These are phyloP conservation scores for Arthrobotrys sinensis DNA, from an alignment of 2,329 filamentous ascomycete species.

Conservation along the genomic window DNA sequence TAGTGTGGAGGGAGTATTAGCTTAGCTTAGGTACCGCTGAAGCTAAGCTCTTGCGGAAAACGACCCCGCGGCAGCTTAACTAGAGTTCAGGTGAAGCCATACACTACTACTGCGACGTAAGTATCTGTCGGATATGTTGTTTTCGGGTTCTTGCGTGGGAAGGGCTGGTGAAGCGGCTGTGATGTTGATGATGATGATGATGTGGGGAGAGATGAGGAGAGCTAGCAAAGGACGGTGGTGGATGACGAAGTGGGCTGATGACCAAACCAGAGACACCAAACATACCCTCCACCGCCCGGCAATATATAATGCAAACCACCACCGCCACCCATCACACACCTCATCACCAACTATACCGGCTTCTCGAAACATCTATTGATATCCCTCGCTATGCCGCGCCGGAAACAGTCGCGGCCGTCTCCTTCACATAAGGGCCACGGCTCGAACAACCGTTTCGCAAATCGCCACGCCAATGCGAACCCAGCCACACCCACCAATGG, in stretches of 20 bases:
- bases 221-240: constrained; percentile 18
- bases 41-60: constrained; percentile 4
- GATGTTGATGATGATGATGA: constrained; percentile 50
- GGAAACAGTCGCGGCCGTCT: constrained; percentile 34
- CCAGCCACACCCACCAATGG: constrained; percentile 17
- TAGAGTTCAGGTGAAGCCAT: constrained; percentile 25
- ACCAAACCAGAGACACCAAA: constrained; percentile 25
- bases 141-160: not conserved
- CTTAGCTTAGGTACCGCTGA: constrained; percentile 13
- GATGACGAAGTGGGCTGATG: constrained; percentile 49
- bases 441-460: constrained; percentile 15
- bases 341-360: too few species aligned
- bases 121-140: not conserved
- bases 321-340: constrained; percentile 67
- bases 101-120: not conserved
- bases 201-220: constrained; percentile 8
- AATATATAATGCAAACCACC: too few species aligned
- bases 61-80: not conserved
- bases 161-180: constrained; percentile 6
- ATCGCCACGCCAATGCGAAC: not conserved
- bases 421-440: constrained; percentile 17
- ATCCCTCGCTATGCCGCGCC: constrained; percentile 39
- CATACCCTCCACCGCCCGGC: too few species aligned
- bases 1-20: not conserved
- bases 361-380: too few species aligned